Percentiles rank a stretch among this genome's conserved stretches.
These are phyloP conservation scores for Diaporthe nobilis DNA, from an alignment of 2,329 filamentous ascomycete species.

Conservation along the genomic window DNA sequence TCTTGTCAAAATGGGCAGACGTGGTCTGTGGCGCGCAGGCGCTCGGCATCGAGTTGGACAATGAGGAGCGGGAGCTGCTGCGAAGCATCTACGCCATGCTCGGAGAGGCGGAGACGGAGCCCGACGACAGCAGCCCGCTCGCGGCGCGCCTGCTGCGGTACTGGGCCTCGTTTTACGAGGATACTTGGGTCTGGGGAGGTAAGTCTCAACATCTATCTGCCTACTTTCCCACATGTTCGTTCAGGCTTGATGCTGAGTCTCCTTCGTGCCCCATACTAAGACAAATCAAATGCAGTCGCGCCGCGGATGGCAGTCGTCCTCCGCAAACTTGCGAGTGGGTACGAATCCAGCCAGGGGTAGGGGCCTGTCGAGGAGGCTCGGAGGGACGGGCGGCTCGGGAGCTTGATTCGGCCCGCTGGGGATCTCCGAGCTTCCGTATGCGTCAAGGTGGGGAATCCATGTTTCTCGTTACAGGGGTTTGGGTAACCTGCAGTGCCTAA, in stretches of 20 bases:
- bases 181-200: conserved; percentile 19
- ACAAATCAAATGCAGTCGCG: background rate
- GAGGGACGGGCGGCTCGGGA: background rate
- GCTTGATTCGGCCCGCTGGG: background rate
- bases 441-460: background rate
- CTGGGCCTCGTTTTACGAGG: conserved; percentile 7
- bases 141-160: background rate
- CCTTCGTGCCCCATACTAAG: background rate
- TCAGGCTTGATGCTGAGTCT: background rate
- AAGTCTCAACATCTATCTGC: background rate
- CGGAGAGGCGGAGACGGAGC: background rate
- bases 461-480: background rate
- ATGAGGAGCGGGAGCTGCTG: background rate
- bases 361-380: no score
- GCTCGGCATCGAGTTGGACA: background rate
- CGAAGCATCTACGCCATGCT: background rate
- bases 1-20: background rate
- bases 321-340: background rate
- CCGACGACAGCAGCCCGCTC: background rate
- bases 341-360: background rate
- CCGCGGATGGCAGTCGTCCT: conserved; percentile 12
- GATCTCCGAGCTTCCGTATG: background rate
- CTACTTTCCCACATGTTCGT: accelerated
- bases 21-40: background rate
- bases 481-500: background rate